Evolutionary conservation across 2,329 filamentous ascomycete genomes (phyloP), one percentile per base, ranked within the genome.

Genomic region (Huntiella savannae): DNA sequence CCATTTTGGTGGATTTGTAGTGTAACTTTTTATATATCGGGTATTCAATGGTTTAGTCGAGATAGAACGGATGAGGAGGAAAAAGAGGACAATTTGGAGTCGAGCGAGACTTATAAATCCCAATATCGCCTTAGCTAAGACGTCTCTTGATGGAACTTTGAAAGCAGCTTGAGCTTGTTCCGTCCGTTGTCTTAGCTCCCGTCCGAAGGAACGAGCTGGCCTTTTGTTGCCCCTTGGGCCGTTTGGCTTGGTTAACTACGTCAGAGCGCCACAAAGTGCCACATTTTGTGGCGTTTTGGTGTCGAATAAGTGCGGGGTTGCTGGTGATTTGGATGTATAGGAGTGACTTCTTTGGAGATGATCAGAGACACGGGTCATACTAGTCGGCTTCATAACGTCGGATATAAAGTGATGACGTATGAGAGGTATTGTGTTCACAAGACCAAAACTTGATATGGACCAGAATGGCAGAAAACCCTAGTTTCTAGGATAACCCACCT

Each of bases 1-100:
- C 70, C 70, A 75, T 73, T 54, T 52, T 59, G 55, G 47, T 2
- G 34, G 13, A 37, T 40, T 40, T 12, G 28, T 5, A 38, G 22
- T 44, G 34, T 33, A 44, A 5, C 33, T 42, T 33, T 28, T 28
- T 28, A 28, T 28, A 10, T 28, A 28, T 28, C 22, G 22, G 6
- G 6, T 8, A 10, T 28, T 28, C 22, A 28, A 10, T 28, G 4
- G 8, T 28, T 7, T 28, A 36, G 42, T 46, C 37, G 43, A 32
- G 40, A 32, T 33, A 11, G 10, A 33, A 32, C 3, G 15, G 10
- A n/a, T 33, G 13, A 10, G 12, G 7, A 17, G 11, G 13, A 33
- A 32, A 7, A 16, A 37, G 8, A 12, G n/a, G 8, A 5, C 3
- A 16, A 16, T 13, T 11, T 8, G 22, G 22, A 28, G 22, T 28